Evolutionary conservation across 108 stramenopile species (phyloP).

Genomic region (Fragilaria radians): DNA sequence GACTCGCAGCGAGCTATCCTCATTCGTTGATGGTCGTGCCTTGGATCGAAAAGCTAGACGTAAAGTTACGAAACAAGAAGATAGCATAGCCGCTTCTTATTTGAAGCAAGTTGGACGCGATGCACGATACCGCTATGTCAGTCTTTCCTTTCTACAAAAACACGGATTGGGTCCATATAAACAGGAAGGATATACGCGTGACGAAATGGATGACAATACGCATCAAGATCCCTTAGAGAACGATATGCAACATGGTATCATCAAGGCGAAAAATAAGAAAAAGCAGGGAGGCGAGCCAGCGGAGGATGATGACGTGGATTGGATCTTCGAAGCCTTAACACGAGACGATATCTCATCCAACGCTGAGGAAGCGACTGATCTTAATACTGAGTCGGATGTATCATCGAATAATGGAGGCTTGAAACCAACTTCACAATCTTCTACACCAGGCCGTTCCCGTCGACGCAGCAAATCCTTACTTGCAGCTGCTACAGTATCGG

Average conservation of each 20-base stretch:
- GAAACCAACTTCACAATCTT: conserved; percentile 10
- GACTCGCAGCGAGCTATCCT: conserved; percentile 10
- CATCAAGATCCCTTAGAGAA: not conserved
- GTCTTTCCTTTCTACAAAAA: conserved; percentile 44
- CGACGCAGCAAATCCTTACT: conserved; percentile 5
- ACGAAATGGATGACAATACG: too few species aligned
- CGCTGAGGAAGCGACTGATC: not conserved
- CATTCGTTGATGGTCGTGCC: conserved; percentile 23
- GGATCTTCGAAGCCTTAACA: conserved; percentile 23
- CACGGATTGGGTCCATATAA: conserved; percentile 45
- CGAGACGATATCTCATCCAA: not conserved
- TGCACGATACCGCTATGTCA: conserved; percentile 55
- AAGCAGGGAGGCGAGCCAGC: not conserved
- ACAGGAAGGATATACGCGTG: not conserved
- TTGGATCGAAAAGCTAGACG: conserved; percentile 24
- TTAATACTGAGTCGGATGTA: not conserved
- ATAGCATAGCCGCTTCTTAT: conserved; percentile 41
- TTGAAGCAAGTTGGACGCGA: conserved; percentile 41
- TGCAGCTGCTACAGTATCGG: not conserved
- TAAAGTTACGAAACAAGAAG: conserved; percentile 28
- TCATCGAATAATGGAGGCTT: conserved; percentile 9
- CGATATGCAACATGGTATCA: not conserved
- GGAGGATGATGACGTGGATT: conserved; percentile 30
- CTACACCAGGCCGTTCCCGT: conserved; percentile 14
- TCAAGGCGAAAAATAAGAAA: not conserved